These are phyloP conservation scores for Blastobotrys peoriensis DNA, from an alignment of 805 yeast species.

Conservation along the genomic window DNA sequence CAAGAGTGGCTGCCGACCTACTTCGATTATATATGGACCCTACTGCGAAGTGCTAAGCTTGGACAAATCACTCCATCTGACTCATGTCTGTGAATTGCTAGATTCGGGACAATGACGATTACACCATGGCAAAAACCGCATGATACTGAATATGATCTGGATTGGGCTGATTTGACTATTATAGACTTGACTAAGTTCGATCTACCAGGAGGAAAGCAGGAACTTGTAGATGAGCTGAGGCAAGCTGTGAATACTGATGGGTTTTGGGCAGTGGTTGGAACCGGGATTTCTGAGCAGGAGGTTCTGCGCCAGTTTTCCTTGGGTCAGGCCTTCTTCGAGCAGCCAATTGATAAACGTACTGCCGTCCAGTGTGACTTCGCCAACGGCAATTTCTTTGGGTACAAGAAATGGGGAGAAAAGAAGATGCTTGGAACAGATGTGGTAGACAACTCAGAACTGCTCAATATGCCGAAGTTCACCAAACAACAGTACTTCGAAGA, in stretches of 20 bases:
- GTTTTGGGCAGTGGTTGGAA: slow-evolving; percentile 14
- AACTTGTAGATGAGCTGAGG: slow-evolving; percentile 8
- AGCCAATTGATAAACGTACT: slow-evolving; percentile 11
- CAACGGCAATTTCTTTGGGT: slow-evolving; percentile 15
- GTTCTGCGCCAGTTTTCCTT: slow-evolving; percentile 14
- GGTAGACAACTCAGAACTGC: slow-evolving; percentile 12
- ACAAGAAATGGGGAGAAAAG: slow-evolving; percentile 11
- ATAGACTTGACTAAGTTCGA: slow-evolving; percentile 14
- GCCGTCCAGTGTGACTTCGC: slow-evolving; percentile 9
- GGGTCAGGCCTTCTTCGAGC: slow-evolving; percentile 12
- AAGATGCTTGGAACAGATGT: slow-evolving; percentile 12
- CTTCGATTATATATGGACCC: no score
- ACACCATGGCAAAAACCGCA: slow-evolving; percentile 1
- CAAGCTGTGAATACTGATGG: slow-evolving; percentile 12
- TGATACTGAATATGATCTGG: slow-evolving; percentile 13
- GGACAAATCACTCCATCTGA: no score
- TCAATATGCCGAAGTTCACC: slow-evolving; percentile 16
- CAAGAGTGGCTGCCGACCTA: no score
- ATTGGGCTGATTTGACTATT: slow-evolving; percentile 13
- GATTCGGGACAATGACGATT: no score
- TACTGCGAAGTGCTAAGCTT: no score
- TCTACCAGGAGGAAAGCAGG: slow-evolving; percentile 9
- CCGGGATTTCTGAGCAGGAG: slow-evolving; percentile 11
- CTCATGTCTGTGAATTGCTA: no score
- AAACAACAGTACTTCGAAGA: slow-evolving; percentile 7